Evolutionary conservation across 768 basidiomycete species (phyloP).

Genomic region (Lactifluus pinguis): DNA sequence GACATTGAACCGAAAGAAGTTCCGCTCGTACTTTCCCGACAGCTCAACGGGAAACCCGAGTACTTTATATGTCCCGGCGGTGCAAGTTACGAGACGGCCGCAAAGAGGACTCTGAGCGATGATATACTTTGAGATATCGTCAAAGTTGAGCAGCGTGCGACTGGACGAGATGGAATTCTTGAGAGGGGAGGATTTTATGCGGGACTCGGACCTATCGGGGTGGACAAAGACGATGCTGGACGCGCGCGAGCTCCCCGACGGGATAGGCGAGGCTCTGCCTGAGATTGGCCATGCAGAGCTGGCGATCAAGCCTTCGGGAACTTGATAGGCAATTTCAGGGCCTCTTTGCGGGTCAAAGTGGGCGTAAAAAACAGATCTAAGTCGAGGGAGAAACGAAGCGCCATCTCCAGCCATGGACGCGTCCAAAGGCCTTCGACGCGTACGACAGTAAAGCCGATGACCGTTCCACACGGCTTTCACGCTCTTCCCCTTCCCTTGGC

Average conservation of each 20-base stretch:
- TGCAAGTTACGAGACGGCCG: slow-evolving; percentile 80
- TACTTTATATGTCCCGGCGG: slow-evolving; percentile 73
- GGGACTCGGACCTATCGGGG: slow-evolving; percentile 35
- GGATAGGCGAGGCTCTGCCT: slow-evolving; percentile 28
- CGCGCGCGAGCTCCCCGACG: slow-evolving; percentile 36
- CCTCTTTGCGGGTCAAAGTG: slow-evolving; percentile 82
- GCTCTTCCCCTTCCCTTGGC: slow-evolving; percentile 49
- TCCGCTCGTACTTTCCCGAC: slow-evolving; percentile 63
- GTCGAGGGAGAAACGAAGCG: slow-evolving; percentile 68
- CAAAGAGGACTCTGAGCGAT: slow-evolving; percentile 83
- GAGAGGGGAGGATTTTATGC: slow-evolving; percentile 27
- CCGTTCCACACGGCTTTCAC: slow-evolving; percentile 37
- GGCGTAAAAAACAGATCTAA: slow-evolving; percentile 89
- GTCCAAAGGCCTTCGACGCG: no score
- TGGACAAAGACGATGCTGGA: slow-evolving; percentile 41
- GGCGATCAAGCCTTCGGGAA: slow-evolving; percentile 84
- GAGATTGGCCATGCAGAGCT: slow-evolving; percentile 20
- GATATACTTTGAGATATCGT: slow-evolving; percentile 87
- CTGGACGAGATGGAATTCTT: slow-evolving; percentile 38
- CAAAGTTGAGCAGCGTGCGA: slow-evolving; percentile 72
- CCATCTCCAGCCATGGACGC: slow-evolving; percentile 34
- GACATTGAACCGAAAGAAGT: slow-evolving; percentile 88
- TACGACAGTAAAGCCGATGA: background rate
- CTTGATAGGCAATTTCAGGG: slow-evolving; percentile 86
- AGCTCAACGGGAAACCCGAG: slow-evolving; percentile 87